Base-by-base conservation (phyloP, 805 yeast genomes). In the Novakomyces olei region DNA sequence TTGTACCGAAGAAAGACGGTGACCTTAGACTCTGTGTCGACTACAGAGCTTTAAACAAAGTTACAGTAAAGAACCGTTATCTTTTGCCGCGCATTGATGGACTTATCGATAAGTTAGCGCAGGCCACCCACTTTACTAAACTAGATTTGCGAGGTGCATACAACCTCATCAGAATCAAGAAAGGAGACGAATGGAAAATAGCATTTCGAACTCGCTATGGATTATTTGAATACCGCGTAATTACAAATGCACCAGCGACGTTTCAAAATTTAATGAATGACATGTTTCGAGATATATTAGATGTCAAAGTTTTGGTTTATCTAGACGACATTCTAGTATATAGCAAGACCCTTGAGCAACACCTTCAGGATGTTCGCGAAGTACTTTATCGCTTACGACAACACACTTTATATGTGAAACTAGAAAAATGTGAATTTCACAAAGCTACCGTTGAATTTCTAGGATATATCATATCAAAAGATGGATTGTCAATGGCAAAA, bases 131-230 rank as follows among this genome's bases (percentile, higher is more conserved):
- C 15, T 39, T 40, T 20, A 30, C 41, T 2, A 43, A 43, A 22
- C 28, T 44, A 10, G 46, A 44, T 26, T 34, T 45, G 12, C 24
- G 30, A 23, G 32, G 33, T 4, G 48, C 45, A 5, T 35, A 31
- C 19, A 5, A 27, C 27, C 34, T 27, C 15, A 19, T 35, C 5
- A 22, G 19, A 17, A 5, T 28, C 14, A 3, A 27, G 69, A 79
- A 41, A 2, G 26, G 23, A 2, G 37, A 35, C 27, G 26, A 19
- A 8, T 12, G 24, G 7, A 41, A 44, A 16, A 45, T 46, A 5
- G 46, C 49, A 8, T 47, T 47, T 23, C 23, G n/a, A 3, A 37
- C 46, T 1, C 33, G 19, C 2, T 4, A n/a, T 4, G 51, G 49
- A 9, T 28, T 35, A 3, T 44, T 30, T 29, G 41, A 45, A 28